phyloP scores from a whole-genome alignment of 2,329 filamentous ascomycete species.

The Microdochium trichocladiopsis region DNA sequence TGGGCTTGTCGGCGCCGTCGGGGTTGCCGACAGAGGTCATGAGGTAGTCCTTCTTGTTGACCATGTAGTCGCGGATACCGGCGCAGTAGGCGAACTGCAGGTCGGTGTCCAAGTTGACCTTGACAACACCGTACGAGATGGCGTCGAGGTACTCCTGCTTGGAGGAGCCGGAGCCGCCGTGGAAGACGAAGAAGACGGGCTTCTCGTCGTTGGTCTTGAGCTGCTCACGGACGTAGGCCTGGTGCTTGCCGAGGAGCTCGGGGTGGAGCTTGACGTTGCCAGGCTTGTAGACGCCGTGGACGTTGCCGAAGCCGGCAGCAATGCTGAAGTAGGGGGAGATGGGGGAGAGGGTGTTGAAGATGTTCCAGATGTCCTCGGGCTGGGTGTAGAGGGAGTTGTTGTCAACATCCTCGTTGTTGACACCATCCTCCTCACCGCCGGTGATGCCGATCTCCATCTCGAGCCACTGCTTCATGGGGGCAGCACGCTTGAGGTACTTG shows the following conservation, averaged over 20 bases:
- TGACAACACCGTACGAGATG: conserved; percentile 91
- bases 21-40: conserved; percentile 85
- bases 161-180: conserved; percentile 87
- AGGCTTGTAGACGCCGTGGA: conserved; percentile 98
- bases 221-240: conserved; percentile 82
- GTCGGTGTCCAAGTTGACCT: conserved; percentile 99
- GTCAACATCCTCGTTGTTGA: conserved; percentile 97
- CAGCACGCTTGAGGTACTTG: conserved; percentile 87
- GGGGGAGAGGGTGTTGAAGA: conserved; percentile 76
- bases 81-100: conserved; percentile 90
- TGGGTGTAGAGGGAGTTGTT: conserved; percentile 97
- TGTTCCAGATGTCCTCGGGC: conserved; percentile 89
- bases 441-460: conserved; percentile 99
- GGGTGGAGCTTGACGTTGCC: conserved; percentile 96
- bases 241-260: conserved; percentile 94
- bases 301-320: conserved; percentile 96
- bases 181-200: conserved; percentile 99
- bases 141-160: conserved; percentile 88
- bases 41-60: conserved; percentile 94
- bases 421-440: conserved; percentile 94
- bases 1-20: conserved; percentile 93
- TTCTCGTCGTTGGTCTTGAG: conserved; percentile 66
- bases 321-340: conserved; percentile 98
- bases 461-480: conserved; percentile 97
- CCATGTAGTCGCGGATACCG: conserved; percentile 91